Conservation (phyloP, 2,329 filamentous ascomycete genomes). For the Metarhizium robertsii region DNA sequence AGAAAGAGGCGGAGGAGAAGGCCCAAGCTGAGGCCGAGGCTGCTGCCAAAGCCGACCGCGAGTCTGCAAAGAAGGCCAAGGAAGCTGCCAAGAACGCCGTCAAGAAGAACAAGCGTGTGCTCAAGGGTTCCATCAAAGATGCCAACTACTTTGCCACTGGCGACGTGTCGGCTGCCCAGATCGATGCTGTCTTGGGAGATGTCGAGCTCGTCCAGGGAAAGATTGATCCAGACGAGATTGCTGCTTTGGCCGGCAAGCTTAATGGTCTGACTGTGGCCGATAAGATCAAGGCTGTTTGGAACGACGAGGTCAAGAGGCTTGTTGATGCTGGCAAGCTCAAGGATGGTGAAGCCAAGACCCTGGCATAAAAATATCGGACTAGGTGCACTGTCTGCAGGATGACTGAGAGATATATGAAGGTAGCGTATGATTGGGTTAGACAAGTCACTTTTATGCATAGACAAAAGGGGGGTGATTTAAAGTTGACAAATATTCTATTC, state of each 20-base stretch:
- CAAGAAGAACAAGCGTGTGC: constrained; percentile 99
- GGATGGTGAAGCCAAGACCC: constrained; percentile 66
- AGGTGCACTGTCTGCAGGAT: neutral
- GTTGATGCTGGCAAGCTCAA: constrained; percentile 78
- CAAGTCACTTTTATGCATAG: neutral
- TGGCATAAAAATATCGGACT: constrained; percentile 27
- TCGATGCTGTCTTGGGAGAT: constrained; percentile 76
- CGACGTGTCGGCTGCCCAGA: constrained; percentile 63
- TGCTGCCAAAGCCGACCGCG: constrained; percentile 73
- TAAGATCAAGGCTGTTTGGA: constrained; percentile 81
- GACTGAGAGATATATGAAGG: neutral
- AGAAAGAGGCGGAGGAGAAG: constrained; percentile 76
- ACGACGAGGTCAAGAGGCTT: constrained; percentile 67
- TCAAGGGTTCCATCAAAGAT: constrained; percentile 90
- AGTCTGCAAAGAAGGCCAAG: constrained; percentile 88
- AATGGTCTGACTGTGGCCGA: constrained; percentile 67
- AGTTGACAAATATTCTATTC: no score
- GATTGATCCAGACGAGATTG: constrained; percentile 86
- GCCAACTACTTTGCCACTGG: constrained; percentile 85
- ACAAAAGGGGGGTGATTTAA: neutral
- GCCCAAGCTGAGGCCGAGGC: constrained; percentile 77
- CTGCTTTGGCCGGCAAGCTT: constrained; percentile 71
- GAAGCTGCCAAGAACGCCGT: constrained; percentile 97
- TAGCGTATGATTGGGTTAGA: neutral
- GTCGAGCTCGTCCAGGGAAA: constrained; percentile 81